phyloP scores from a whole-genome alignment of 768 basidiomycete genomes.

The Phlebiopsis flavidoalba region DNA sequence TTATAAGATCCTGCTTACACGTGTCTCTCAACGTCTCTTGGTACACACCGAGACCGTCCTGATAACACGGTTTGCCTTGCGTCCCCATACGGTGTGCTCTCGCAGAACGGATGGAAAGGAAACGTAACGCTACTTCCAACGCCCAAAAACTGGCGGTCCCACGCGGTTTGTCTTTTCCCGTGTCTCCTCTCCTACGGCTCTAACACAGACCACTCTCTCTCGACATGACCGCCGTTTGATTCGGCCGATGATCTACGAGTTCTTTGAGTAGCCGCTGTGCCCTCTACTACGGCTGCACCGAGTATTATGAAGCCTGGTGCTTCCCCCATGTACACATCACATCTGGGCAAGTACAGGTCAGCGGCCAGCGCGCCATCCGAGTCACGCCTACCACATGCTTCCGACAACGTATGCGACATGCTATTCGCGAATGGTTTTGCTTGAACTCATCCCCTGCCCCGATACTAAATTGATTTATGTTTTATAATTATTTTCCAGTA shows the following conservation, averaged over 20 bases:
- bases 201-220: slow-evolving; percentile 4
- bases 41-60: neutral
- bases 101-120: neutral
- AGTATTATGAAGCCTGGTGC: neutral
- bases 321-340: neutral
- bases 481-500: neutral
- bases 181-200: slow-evolving; percentile 4
- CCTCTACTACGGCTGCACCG: neutral
- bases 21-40: neutral
- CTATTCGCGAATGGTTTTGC: neutral
- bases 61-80: neutral
- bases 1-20: slow-evolving; percentile 4
- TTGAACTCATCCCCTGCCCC: neutral
- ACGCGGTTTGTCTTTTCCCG: slow-evolving; percentile 10
- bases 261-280: neutral
- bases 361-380: neutral
- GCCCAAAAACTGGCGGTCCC: slow-evolving; percentile 2
- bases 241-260: slow-evolving; percentile 8
- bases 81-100: slow-evolving; percentile 10
- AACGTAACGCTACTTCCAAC: neutral
- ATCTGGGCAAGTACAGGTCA: neutral
- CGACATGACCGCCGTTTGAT: slow-evolving; percentile 8
- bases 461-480: slow-evolving; percentile 1
- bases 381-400: neutral
- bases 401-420: neutral